Evolutionary conservation across 1,139 yeast genomes (phyloP), one percentile per base, ranked within the genome.

Genomic region (Magnusiomyces ingens): DNA sequence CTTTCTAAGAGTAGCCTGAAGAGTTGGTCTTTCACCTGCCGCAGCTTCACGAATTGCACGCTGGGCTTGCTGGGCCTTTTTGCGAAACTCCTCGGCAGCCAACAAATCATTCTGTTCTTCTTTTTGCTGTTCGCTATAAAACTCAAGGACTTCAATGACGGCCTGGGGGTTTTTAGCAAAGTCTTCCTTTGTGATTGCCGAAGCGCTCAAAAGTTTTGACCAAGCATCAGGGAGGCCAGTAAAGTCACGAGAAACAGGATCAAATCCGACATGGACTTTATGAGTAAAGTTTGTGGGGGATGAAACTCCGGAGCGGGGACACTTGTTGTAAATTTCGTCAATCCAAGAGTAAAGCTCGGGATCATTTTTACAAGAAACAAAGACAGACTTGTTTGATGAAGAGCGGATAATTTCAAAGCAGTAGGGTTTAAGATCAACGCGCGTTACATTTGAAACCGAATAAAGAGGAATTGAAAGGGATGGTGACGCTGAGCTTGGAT

Each of bases 261-360:
- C 77, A 51, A 73, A 74, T 18, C 78, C 78, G 2, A 74, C 78
- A 51, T 74, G 78, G 19, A 74, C 76, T 43, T 67, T 66, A 58
- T 74, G 78, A 40, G 75, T 71, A 63, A 74, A 74, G 60, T 74
- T 74, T 18, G 75, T 72, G 2, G 77, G 77, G 36, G 67, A 65
- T 5, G 78, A 75, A n/a, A 74, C 78, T 79, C 91, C 85, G 52
- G 85, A 78, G 58, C 85, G 74, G 1, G 97, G 96, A 62, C 95
- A 87, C 67, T 88, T 88, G 17, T 93, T 80, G 60, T 89, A 82
- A 60, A 91, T 87, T 15, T 89, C 85, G 68, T 93, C 97, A 58
- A 91, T 78, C 99, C 99, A 91, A 58, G 87, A 85, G 67, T 87
- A 81, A 60, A 88, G 77, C 59, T 91, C 98, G 57, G 82, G 79